These are phyloP conservation scores for Ophiostoma sp. DNA, from an alignment of 2,329 filamentous ascomycete species.

Conservation along the genomic window DNA sequence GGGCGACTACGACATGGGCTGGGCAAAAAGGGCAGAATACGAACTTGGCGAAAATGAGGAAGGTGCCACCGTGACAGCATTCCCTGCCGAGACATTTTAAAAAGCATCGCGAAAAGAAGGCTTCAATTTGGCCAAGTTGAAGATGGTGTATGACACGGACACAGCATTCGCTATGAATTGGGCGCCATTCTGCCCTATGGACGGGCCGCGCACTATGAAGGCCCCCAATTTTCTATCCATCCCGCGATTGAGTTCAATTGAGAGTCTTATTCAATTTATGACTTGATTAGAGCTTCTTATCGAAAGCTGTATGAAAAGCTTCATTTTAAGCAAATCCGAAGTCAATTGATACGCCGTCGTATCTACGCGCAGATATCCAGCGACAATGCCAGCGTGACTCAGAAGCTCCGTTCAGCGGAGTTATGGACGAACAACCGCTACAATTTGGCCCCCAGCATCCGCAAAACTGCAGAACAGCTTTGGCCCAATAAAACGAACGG, in stretches of 20 bases:
- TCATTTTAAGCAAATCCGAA: not conserved
- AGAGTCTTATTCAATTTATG: not conserved
- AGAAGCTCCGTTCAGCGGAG: slow-evolving; percentile 14
- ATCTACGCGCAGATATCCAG: not conserved
- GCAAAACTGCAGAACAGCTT: not conserved
- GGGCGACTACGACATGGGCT: not conserved
- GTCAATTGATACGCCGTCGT: not conserved
- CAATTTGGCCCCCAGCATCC: not conserved
- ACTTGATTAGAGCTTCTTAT: not conserved
- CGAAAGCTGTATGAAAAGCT: not conserved
- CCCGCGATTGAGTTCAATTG: not conserved
- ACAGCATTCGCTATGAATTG: no score
- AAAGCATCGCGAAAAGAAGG: not conserved
- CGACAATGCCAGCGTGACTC: not conserved
- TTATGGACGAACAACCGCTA: not conserved
- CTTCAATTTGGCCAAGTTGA: not conserved
- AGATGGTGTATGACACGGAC: not conserved
- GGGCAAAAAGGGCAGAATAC: not conserved
- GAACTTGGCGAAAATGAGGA: slow-evolving; percentile 1
- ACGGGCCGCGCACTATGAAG: not conserved
- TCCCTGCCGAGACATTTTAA: slow-evolving; percentile 12
- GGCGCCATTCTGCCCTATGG: not conserved
- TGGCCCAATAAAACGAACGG: not conserved
- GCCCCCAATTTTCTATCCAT: not conserved
- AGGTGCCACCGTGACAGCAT: slow-evolving; percentile 13